Evolutionary conservation across 768 basidiomycete genomes (phyloP).

Genomic region (Strobilomyces confusus): DNA sequence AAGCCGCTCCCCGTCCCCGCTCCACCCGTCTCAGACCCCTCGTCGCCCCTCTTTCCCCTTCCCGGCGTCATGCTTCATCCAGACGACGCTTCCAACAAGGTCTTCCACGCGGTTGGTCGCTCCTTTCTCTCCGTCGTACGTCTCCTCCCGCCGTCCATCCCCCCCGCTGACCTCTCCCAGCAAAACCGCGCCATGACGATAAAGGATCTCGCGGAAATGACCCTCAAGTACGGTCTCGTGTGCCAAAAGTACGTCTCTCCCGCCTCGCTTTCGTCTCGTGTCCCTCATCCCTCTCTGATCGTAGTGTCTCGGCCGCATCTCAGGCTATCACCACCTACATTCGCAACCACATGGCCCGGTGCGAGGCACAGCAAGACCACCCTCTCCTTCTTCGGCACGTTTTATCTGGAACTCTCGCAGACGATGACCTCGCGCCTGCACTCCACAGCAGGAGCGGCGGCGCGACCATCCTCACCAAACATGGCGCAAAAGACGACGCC

Average conservation of each 20-base stretch:
- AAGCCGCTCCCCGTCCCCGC: conserved; percentile 28
- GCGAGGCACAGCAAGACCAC: conserved; percentile 65
- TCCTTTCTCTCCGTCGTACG: conserved; percentile 72
- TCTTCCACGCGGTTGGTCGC: conserved; percentile 69
- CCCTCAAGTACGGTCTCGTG: conserved; percentile 57
- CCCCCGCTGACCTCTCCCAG: conserved; percentile 29
- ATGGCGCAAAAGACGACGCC: conserved; percentile 10
- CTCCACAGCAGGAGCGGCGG: conserved; percentile 69
- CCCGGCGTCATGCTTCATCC: conserved; percentile 64
- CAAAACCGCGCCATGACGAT: conserved; percentile 83
- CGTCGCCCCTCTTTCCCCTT: conserved; percentile 51
- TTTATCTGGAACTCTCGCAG: conserved; percentile 65
- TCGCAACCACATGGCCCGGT: conserved; percentile 66
- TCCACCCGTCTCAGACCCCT: conserved; percentile 15
- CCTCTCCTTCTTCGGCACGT: conserved; percentile 70
- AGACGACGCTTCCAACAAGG: conserved; percentile 68
- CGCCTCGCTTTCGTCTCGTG: conserved; percentile 12
- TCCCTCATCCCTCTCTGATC: conserved; percentile 5
- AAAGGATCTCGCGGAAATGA: conserved; percentile 77
- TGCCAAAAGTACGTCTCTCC: conserved; percentile 65
- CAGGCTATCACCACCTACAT: conserved; percentile 85
- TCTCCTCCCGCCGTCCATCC: conserved; percentile 17
- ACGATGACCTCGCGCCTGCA: conserved; percentile 72
- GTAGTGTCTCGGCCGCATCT: conserved; percentile 70
- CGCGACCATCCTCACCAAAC: conserved; percentile 42